A percentile compares a stretch with the other conserved stretches of the same genome.
These are phyloP conservation scores for Nigrospora sphaerica DNA, from an alignment of 2,329 filamentous ascomycete species.

Conservation along the genomic window DNA sequence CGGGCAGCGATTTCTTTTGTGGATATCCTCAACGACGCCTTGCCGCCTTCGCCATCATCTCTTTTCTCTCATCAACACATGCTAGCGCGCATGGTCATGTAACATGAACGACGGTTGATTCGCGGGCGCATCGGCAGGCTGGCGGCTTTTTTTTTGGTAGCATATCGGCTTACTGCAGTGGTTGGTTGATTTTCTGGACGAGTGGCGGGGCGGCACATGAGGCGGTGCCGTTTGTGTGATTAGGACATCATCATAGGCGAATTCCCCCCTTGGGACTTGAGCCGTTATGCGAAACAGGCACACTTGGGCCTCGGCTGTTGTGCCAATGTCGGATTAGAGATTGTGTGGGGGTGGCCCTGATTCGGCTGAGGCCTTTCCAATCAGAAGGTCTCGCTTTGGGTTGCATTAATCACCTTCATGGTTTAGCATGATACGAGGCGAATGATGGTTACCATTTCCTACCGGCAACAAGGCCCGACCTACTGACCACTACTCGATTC, in stretches of 20 bases:
- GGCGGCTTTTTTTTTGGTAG: not conserved
- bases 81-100: not conserved
- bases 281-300: not conserved
- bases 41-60: not conserved
- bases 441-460: too few species aligned
- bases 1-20: not conserved
- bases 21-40: not conserved
- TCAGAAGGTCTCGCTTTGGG: too few species aligned
- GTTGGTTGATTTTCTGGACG: not conserved
- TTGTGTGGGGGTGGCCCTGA: too few species aligned
- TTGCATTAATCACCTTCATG: too few species aligned
- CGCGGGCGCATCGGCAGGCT: constrained; percentile 1
- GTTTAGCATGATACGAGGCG: too few species aligned
- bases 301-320: not conserved
- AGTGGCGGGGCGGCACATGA: too few species aligned
- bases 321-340: not conserved
- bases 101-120: not conserved
- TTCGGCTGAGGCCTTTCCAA: too few species aligned
- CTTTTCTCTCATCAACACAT: not conserved
- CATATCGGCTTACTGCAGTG: not conserved
- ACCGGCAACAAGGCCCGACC: too few species aligned
- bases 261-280: not conserved
- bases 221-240: too few species aligned
- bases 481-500: too few species aligned
- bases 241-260: not conserved